A percentile compares a stretch with the other conserved stretches of the same genome.
Evolutionary conservation across 2,329 filamentous ascomycete species (phyloP).

Genomic region (Septoria petroselini): DNA sequence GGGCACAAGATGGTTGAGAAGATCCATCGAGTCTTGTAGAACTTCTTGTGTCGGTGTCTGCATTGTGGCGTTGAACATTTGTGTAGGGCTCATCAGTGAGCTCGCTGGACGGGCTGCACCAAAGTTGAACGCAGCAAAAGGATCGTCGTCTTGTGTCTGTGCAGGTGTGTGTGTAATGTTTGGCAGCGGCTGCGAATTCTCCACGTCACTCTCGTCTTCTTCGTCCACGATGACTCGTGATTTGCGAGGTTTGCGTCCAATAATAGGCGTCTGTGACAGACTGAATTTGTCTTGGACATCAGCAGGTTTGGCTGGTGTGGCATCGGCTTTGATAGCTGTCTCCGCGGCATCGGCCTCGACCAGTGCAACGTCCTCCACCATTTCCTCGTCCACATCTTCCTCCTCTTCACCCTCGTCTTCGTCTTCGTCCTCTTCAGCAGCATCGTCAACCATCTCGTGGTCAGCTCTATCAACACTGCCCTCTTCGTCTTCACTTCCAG

Average conservation of each 20-base stretch:
- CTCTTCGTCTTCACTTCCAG: slow-evolving; percentile 24
- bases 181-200: slow-evolving; percentile 5
- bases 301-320: not conserved
- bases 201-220: slow-evolving; percentile 37
- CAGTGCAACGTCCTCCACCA: slow-evolving; percentile 18
- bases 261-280: slow-evolving; percentile 14
- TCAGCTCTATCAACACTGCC: slow-evolving; percentile 3
- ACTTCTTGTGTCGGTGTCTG: slow-evolving; percentile 37
- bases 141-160: slow-evolving; percentile 29
- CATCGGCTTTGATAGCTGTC: slow-evolving; percentile 33
- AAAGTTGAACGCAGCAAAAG: slow-evolving; percentile 38
- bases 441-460: slow-evolving; percentile 23
- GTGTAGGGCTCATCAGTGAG: slow-evolving; percentile 36
- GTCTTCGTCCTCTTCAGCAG: slow-evolving; percentile 31
- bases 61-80: slow-evolving; percentile 39
- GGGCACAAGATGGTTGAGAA: slow-evolving; percentile 37
- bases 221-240: slow-evolving; percentile 38
- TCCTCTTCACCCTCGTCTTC: slow-evolving; percentile 31
- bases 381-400: slow-evolving; percentile 23
- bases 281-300: slow-evolving; percentile 2
- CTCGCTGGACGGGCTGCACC: slow-evolving; percentile 24
- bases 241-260: slow-evolving; percentile 31
- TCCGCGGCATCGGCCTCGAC: slow-evolving; percentile 30
- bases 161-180: slow-evolving; percentile 1
- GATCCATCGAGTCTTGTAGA: slow-evolving; percentile 45